A percentile compares a stretch with the other conserved stretches of the same genome.
Conservation (phyloP, 176 grass and related monocot species). For the Leersia perrieri region DNA sequence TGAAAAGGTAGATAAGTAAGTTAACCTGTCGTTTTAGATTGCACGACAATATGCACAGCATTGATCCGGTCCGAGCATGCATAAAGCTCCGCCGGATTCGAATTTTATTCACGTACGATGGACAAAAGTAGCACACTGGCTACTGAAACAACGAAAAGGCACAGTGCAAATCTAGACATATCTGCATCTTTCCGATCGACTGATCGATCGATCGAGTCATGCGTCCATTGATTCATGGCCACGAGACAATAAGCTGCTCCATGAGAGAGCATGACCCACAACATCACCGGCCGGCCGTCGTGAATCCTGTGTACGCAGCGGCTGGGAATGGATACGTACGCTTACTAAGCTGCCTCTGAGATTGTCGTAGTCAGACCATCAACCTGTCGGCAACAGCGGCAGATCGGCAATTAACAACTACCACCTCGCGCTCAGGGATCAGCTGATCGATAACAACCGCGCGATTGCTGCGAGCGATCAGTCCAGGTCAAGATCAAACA, state of each 20-base stretch:
- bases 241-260: not conserved
- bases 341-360: no score
- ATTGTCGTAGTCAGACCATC: not conserved
- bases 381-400: slow-evolving; percentile 35
- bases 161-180: not conserved
- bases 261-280: slow-evolving; percentile 2
- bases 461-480: not conserved
- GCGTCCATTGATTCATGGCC: not conserved
- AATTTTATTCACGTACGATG: slow-evolving; percentile 26
- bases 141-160: slow-evolving; percentile 1
- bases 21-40: not conserved
- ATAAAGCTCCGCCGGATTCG: not conserved
- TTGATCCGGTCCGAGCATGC: not conserved
- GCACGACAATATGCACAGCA: not conserved
- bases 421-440: not conserved
- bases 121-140: not conserved
- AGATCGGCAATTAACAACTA: slow-evolving; percentile 17
- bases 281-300: not conserved
- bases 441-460: not conserved
- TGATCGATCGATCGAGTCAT: not conserved
- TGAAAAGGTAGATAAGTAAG: not conserved
- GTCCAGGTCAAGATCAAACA: not conserved
- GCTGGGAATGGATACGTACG: not conserved
- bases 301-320: not conserved
- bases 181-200: not conserved